Evolutionary conservation across 768 basidiomycete species (phyloP).

Genomic region (Serendipita sp.): DNA sequence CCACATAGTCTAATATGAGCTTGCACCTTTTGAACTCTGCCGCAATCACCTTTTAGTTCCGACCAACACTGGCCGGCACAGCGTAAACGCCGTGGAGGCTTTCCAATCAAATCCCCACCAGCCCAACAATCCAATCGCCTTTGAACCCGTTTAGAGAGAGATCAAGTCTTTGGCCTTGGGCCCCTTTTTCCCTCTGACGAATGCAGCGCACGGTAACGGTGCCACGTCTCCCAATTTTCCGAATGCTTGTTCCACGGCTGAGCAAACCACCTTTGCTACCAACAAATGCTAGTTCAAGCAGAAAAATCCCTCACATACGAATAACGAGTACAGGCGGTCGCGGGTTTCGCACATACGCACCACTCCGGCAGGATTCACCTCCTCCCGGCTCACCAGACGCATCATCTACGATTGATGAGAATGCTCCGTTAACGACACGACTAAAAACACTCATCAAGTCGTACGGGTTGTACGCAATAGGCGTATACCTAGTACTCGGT

Average conservation of each 20-base stretch:
- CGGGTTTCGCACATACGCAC: neutral
- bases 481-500: conserved; percentile 64
- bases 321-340: neutral
- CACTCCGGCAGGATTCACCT: neutral
- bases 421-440: conserved; percentile 37
- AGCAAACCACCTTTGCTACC: neutral
- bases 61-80: neutral
- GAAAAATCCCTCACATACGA: neutral
- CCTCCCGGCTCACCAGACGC: neutral
- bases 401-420: neutral
- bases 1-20: too few species aligned
- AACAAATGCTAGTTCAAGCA: neutral
- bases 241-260: neutral
- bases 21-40: neutral
- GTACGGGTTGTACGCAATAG: conserved; percentile 93
- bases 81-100: too few species aligned
- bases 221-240: conserved; percentile 3
- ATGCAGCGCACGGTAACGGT: neutral
- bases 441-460: conserved; percentile 73
- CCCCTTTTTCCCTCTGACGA: too few species aligned
- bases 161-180: too few species aligned
- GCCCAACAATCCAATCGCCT: too few species aligned
- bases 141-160: too few species aligned
- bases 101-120: too few species aligned
- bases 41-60: neutral